Evolutionary conservation across 1,284 basidiomycete genomes (phyloP), one percentile per base, ranked within the genome.

Genomic region (Athelia sp.): DNA sequence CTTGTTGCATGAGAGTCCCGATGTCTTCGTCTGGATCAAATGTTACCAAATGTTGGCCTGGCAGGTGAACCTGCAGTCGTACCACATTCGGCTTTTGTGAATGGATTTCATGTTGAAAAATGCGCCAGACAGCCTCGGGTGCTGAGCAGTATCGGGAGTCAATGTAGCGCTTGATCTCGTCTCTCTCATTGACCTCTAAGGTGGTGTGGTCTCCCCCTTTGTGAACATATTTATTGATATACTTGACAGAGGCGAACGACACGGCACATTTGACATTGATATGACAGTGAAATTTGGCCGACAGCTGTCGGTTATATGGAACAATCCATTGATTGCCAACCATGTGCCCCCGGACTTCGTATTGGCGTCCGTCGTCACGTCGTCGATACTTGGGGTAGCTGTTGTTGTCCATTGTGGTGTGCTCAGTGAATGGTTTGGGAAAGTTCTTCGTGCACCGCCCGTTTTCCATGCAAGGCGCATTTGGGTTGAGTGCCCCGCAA

Each of bases 201-300:
- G 61, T 61, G 3, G 62, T 57, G n/a, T 50, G 26, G 52, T 76
- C 67, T 49, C 54, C 48, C 3, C 71, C 72, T 52, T 76, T 76
- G 55, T 71, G 65, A 6, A 75, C 62, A 50, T 76, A 76, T 42
- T 76, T 76, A 58, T 64, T 58, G 6, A 73, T 62, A 19, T 74
- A 75, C 43, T 72, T 72, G 53, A 70, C 51, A 2, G 65, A 54
- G 19, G 58, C 59, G 43, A 72, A 53, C 0, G 56, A 57, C 0
- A 45, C 54, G 35, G 52, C 57, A 43, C 44, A 66, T 3, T 62
- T 54, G 3, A 69, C 56, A 47, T 76, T 74, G 47, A 69, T 51
- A 23, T 53, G 52, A 46, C 54, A 55, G 32, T 53, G 68, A 0
- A 61, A 24, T 2, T 43, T 35, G 6, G n/a, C n/a, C n/a, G n/a